phyloP scores from a whole-genome alignment of 1,139 yeast species.

The Maudiozyma humilis region DNA sequence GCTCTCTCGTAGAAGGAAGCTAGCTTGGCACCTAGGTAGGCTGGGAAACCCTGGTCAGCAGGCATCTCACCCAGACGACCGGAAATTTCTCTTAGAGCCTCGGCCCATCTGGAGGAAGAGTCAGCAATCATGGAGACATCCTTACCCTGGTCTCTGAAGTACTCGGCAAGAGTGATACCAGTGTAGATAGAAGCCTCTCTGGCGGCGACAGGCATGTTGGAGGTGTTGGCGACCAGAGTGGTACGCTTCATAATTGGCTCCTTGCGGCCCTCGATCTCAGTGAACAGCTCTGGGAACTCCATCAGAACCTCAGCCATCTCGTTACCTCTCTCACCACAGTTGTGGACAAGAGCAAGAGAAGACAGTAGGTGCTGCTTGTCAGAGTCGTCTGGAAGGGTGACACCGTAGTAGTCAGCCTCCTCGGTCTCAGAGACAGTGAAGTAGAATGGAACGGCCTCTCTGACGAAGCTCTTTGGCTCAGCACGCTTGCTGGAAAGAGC shows the following conservation, averaged over 20 bases:
- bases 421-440: conserved; percentile 28
- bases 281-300: conserved; percentile 97
- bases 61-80: conserved; percentile 99
- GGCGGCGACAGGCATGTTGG: conserved; percentile 99
- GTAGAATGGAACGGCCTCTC: conserved; percentile 27
- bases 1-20: conserved; percentile 99
- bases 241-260: conserved; percentile 99
- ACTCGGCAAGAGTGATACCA: conserved; percentile 96
- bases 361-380: conserved; percentile 38
- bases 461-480: conserved; percentile 10
- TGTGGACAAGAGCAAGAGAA: conserved; percentile 34
- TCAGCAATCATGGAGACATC: conserved; percentile 99
- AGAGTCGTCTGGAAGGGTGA: conserved; percentile 34
- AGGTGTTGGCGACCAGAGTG: conserved; percentile 94
- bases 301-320: conserved; percentile 99
- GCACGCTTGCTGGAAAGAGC: conserved; percentile 8
- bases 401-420: conserved; percentile 36
- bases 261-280: conserved; percentile 84
- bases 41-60: conserved; percentile 99
- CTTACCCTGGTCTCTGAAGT: conserved; percentile 99
- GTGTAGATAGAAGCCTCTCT: conserved; percentile 99
- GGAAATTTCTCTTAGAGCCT: conserved; percentile 97
- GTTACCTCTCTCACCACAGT: conserved; percentile 87
- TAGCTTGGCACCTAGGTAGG: conserved; percentile 94
- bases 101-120: conserved; percentile 99